These are phyloP conservation scores for Lactarius vividus DNA, from an alignment of 768 basidiomycete species.

Conservation along the genomic window DNA sequence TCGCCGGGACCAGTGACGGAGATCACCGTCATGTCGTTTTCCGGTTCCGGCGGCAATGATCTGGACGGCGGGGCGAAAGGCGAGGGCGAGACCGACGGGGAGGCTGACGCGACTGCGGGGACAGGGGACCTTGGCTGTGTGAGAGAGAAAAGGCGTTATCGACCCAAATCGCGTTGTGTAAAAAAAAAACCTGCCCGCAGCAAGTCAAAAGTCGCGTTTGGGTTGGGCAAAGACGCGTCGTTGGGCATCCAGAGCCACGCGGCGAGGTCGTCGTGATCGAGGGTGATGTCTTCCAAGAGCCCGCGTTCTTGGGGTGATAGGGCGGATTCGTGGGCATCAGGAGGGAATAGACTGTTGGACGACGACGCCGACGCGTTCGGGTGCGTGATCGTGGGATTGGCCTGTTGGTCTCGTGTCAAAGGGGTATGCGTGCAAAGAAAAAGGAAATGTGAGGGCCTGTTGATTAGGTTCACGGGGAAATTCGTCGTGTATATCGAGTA, in stretches of 20 bases:
- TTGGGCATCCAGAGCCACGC: not conserved
- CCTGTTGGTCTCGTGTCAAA: conserved; percentile 1
- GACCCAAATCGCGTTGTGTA: not conserved
- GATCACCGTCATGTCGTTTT: not conserved
- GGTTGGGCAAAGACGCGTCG: conserved; percentile 6
- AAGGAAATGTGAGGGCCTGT: not conserved
- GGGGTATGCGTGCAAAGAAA: not conserved
- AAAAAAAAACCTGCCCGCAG: not conserved
- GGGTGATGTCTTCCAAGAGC: conserved; percentile 25
- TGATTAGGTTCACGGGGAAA: not conserved
- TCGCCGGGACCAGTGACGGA: not conserved
- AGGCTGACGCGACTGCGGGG: not conserved
- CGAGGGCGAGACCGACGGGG: conserved; percentile 6
- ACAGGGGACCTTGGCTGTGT: not conserved
- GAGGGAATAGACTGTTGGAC: not conserved
- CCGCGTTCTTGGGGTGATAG: conserved; percentile 24
- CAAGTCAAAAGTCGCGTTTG: not conserved
- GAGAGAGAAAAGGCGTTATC: too few species aligned
- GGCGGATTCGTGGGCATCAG: not conserved
- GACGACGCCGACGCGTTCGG: not conserved
- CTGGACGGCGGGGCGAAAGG: conserved; percentile 13
- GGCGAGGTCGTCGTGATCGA: conserved; percentile 17
- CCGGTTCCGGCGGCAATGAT: not conserved
- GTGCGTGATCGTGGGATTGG: not conserved
- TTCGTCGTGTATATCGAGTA: not conserved